These are phyloP conservation scores for Chlorociboria aeruginascens DNA, from an alignment of 495 filamentous ascomycete genomes.

Conservation along the genomic window DNA sequence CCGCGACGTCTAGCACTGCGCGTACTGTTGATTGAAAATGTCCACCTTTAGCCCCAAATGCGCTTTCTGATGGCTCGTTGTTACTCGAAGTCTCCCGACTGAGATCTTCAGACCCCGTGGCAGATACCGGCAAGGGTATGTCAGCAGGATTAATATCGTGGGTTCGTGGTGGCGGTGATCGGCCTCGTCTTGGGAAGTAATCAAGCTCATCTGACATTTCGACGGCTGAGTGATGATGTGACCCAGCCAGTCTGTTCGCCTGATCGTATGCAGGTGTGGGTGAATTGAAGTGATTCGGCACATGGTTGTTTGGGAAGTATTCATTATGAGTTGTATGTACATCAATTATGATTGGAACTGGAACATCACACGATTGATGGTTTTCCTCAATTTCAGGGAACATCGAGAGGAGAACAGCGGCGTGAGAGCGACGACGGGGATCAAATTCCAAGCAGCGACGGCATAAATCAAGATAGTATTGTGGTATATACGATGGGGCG, in stretches of 20 bases:
- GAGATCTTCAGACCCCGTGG: slow-evolving; percentile 4
- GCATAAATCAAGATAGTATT: slow-evolving; percentile 48
- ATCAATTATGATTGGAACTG: slow-evolving; percentile 15
- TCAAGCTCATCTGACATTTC: slow-evolving; percentile 15
- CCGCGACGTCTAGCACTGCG: slow-evolving; percentile 2
- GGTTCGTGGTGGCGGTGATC: slow-evolving; percentile 14
- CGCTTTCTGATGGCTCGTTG: background rate
- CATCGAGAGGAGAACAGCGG: slow-evolving; percentile 11
- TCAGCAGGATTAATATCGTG: slow-evolving; percentile 2
- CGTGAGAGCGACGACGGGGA: slow-evolving; percentile 25
- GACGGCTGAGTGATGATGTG: slow-evolving; percentile 12
- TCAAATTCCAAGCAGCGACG: slow-evolving; percentile 42
- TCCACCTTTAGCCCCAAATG: background rate
- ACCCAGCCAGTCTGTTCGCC: background rate
- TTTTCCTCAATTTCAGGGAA: slow-evolving; percentile 15
- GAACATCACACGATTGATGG: background rate
- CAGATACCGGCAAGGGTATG: slow-evolving; percentile 12
- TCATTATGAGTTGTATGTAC: slow-evolving; percentile 6
- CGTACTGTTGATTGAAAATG: background rate
- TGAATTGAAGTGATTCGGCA: background rate
- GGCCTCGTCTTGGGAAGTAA: slow-evolving; percentile 14
- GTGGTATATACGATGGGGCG: slow-evolving; percentile 36
- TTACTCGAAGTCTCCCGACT: background rate
- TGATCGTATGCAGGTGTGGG: background rate
- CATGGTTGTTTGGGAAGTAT: background rate